These are phyloP conservation scores for Trametes meyenii DNA, from an alignment of 768 basidiomycete genomes.

Conservation along the genomic window DNA sequence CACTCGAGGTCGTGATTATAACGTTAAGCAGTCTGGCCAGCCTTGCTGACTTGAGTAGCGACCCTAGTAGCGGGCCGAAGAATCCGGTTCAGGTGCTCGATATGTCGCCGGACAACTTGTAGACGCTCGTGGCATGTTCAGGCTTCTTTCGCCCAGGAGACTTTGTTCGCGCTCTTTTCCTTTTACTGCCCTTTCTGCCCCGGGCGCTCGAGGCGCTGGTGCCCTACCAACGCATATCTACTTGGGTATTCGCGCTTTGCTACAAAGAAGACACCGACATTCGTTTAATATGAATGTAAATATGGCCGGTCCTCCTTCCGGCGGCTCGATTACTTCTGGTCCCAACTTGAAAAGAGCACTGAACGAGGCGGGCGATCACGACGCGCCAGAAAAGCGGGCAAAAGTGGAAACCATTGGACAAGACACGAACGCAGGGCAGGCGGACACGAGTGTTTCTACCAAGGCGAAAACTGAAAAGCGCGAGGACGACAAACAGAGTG, in stretches of 20 bases:
- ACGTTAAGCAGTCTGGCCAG: no score
- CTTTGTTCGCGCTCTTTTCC: not conserved
- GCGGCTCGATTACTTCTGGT: not conserved
- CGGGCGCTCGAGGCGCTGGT: no score
- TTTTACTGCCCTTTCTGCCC: not conserved
- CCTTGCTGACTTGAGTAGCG: no score
- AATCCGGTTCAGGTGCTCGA: no score
- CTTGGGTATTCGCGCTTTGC: no score
- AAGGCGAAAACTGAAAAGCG: slow-evolving; percentile 7
- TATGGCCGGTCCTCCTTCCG: not conserved
- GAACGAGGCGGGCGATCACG: not conserved
- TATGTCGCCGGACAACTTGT: not conserved
- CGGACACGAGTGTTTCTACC: not conserved
- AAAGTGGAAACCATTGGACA: slow-evolving; percentile 8
- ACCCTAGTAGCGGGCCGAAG: no score
- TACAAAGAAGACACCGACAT: not conserved
- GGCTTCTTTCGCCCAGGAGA: slow-evolving; percentile 6
- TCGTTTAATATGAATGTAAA: slow-evolving; percentile 15
- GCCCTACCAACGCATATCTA: not conserved
- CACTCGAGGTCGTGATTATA: no score
- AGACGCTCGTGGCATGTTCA: slow-evolving; percentile 15
- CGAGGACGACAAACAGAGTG: slow-evolving; percentile 8
- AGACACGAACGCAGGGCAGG: not conserved
- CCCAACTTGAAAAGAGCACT: slow-evolving; percentile 17
- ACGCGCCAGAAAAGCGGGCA: slow-evolving; percentile 10